phyloP scores from a whole-genome alignment of 345 rosid species.

The Ricinus communis region DNA sequence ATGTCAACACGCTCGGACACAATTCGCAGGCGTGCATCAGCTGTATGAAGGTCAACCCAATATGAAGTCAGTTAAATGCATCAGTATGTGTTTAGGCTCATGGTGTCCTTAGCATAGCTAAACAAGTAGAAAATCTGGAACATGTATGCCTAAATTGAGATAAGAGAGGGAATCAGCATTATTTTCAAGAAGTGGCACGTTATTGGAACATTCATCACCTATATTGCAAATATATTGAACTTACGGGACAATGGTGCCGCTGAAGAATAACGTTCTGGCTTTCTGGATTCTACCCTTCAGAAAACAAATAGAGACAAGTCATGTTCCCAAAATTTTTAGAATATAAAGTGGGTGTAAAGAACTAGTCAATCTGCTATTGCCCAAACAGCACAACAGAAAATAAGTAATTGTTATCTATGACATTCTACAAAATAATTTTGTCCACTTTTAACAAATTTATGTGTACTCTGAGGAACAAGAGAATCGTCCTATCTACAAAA shows the following conservation, averaged over 20 bases:
- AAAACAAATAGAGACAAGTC: slow-evolving; percentile 26
- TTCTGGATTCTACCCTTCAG: slow-evolving; percentile 90
- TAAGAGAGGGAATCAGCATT: too few species aligned
- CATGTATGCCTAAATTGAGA: background rate
- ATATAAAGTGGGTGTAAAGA: background rate
- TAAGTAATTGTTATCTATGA: too few species aligned
- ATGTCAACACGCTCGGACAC: slow-evolving; percentile 91
- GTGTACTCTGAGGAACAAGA: background rate
- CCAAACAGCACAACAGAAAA: too few species aligned
- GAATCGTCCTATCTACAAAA: background rate
- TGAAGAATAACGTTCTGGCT: slow-evolving; percentile 95
- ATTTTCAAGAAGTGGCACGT: too few species aligned
- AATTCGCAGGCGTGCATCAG: slow-evolving; percentile 89
- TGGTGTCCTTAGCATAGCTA: background rate
- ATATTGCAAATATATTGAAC: slow-evolving; percentile 17
- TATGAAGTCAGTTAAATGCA: background rate
- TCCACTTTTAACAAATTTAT: background rate
- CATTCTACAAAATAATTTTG: background rate
- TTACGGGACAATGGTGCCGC: slow-evolving; percentile 96
- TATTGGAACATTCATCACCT: slow-evolving; percentile 3
- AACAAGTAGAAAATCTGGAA: background rate
- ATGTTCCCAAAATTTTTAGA: slow-evolving; percentile 16
- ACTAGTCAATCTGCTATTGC: slow-evolving; percentile 1
- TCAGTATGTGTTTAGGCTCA: background rate
- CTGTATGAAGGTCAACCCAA: slow-evolving; percentile 36